phyloP scores from a whole-genome alignment of 208 protist genomes.

The Novymonas esmeraldas region DNA sequence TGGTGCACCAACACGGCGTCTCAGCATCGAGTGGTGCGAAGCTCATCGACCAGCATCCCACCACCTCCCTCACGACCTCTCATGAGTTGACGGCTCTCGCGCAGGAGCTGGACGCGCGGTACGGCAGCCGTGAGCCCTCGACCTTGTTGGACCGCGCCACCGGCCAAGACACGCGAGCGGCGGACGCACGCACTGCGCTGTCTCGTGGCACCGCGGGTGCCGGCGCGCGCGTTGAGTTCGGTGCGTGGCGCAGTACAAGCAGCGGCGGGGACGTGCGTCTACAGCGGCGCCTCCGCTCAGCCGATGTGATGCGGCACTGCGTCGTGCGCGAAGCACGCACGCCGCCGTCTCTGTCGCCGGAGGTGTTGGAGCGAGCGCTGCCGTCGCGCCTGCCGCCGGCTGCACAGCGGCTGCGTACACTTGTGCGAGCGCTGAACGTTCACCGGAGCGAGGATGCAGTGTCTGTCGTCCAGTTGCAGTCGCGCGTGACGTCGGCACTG shows the following conservation, averaged over 20 bases:
- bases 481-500: slow-evolving; percentile 4
- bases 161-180: not conserved
- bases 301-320: slow-evolving; percentile 35
- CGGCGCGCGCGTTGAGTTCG: slow-evolving; percentile 31
- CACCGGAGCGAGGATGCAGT: not conserved
- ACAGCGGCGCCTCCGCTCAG: not conserved
- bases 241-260: slow-evolving; percentile 30
- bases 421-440: slow-evolving; percentile 3
- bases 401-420: not conserved
- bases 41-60: not conserved
- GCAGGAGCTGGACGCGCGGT: slow-evolving; percentile 19
- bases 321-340: slow-evolving; percentile 45
- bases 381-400: slow-evolving; percentile 5
- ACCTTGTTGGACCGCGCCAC: not conserved
- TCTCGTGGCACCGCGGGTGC: too few relatives aligned
- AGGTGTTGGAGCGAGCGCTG: slow-evolving; percentile 26
- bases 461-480: not conserved
- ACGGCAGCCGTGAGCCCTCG: not conserved
- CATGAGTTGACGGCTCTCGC: slow-evolving; percentile 13
- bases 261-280: slow-evolving; percentile 1
- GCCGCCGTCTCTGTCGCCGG: slow-evolving; percentile 25
- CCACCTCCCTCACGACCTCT: not conserved
- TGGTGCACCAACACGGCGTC: slow-evolving; percentile 19
- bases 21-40: not conserved
- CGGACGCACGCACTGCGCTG: too few relatives aligned